These are phyloP conservation scores for Gastrolobium bilobum DNA, from an alignment of 306 rosid species.

Conservation along the genomic window DNA sequence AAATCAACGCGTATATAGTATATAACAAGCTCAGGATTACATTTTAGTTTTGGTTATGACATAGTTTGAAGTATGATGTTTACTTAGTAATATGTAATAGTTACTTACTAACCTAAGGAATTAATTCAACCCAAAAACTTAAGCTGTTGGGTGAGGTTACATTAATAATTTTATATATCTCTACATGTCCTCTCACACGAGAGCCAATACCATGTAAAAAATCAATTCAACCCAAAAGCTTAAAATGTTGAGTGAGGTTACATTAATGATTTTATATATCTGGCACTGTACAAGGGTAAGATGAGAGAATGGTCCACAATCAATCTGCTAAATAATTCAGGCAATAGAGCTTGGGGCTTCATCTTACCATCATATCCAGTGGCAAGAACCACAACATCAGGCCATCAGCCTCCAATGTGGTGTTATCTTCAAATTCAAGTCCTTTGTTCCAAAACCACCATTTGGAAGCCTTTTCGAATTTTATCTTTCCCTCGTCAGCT, in stretches of 20 bases:
- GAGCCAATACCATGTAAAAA: too few species aligned
- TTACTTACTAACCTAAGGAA: constrained; percentile 49
- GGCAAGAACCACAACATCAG: constrained; percentile 60
- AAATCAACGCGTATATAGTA: background rate
- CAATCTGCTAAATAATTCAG: constrained; percentile 64
- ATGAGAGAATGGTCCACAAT: constrained; percentile 58
- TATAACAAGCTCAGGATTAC: background rate
- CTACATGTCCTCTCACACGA: too few species aligned
- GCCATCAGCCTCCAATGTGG: constrained; percentile 62
- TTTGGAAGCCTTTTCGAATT: constrained; percentile 58
- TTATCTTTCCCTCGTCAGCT: constrained; percentile 67
- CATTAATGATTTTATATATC: too few species aligned
- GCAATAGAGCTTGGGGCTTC: constrained; percentile 62
- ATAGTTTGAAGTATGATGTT: background rate
- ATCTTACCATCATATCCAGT: constrained; percentile 69
- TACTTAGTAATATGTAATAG: background rate
- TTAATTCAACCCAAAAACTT: too few species aligned
- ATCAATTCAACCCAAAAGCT: too few species aligned
- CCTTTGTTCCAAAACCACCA: constrained; percentile 74
- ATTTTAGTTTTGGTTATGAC: background rate
- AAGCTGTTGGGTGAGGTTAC: too few species aligned
- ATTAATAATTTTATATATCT: too few species aligned
- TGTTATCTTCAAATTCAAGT: constrained; percentile 64
- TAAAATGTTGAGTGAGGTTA: too few species aligned
- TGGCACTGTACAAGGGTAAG: constrained; percentile 70